Evolutionary conservation across 1,284 basidiomycete genomes (phyloP), one percentile per base, ranked within the genome.

Genomic region (Heterobasidion irregulare): DNA sequence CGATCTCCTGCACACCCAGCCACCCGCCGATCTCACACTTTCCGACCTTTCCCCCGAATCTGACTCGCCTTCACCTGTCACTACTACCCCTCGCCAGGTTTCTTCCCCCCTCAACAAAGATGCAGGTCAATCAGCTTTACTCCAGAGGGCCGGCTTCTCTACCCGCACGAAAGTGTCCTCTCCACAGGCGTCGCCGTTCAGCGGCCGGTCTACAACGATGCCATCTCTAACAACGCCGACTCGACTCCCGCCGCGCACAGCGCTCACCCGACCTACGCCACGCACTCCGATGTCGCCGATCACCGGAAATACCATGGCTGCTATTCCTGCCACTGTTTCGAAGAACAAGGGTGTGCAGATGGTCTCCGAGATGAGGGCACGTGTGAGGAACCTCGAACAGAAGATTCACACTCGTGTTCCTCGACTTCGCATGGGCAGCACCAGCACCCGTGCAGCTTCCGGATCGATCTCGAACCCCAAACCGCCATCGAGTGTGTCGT

Each of bases 281-380:
- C 76, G 77, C n/a, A 75, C 75, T 50, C 59, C 71, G 53, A 70
- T 75, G 16, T 66, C 72, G 35, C 68, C 72, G 32, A 72, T 72
- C 57, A 73, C 75, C 9, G 71, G 72, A 18, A 73, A 72, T n/a
- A 74, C 75, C 6, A 66, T 73, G 6, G 59, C 53, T 53, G 56
- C 61, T 54, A 58, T 64, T 47, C 51, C 69, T n/a, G 59, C 67
- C 56, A 75, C 76, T 8, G 67, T 78, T 9, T 78, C 86, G 8
- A 86, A 76, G 71, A 89, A 78, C 65, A 87, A 82, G 67, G 89
- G 89, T 34, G 88, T 91, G 9, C 89, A 92, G 64, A 92, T 92
- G 90, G 88, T 92, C 2, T 86, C 87, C 33, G 90, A 92, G 65
- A 89, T 92, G 86, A 80, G 89, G 53, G 88, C 86, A 51, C 79